These are phyloP conservation scores for Ogataea degrootiae DNA, from an alignment of 805 yeast genomes.

Conservation along the genomic window DNA sequence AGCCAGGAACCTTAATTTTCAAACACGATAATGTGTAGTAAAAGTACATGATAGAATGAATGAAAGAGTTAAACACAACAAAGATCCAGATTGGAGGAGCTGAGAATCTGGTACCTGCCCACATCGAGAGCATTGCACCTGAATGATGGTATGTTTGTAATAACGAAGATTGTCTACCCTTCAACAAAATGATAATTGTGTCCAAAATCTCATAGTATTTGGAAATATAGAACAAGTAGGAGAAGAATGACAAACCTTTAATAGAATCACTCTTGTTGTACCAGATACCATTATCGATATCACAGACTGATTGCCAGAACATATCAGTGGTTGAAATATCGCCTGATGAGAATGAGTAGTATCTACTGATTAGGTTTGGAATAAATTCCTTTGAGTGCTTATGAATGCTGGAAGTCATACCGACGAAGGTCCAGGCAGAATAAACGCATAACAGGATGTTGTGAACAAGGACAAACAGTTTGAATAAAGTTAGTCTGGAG, in stretches of 20 bases:
- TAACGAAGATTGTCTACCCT: slow-evolving; percentile 62
- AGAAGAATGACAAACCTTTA: slow-evolving; percentile 50
- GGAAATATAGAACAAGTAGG: slow-evolving; percentile 64
- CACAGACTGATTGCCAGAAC: slow-evolving; percentile 61
- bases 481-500: slow-evolving; percentile 42
- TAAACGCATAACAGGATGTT: slow-evolving; percentile 59
- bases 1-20: slow-evolving; percentile 50
- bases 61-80: slow-evolving; percentile 74
- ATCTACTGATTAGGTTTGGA: slow-evolving; percentile 24
- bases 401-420: slow-evolving; percentile 53
- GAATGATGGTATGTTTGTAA: slow-evolving; percentile 74
- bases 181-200: slow-evolving; percentile 59
- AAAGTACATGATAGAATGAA: slow-evolving; percentile 70
- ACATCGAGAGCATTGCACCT: slow-evolving; percentile 78
- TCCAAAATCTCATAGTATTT: slow-evolving; percentile 71
- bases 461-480: slow-evolving; percentile 53
- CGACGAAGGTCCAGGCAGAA: slow-evolving; percentile 66
- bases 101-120: slow-evolving; percentile 67
- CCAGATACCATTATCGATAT: slow-evolving; percentile 57
- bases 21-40: slow-evolving; percentile 61
- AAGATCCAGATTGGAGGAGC: slow-evolving; percentile 80
- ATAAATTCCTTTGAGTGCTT: slow-evolving; percentile 33
- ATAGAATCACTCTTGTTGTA: slow-evolving; percentile 21
- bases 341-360: slow-evolving; percentile 9
- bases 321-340: slow-evolving; percentile 29